These are phyloP conservation scores for Apiospora hydei DNA, from an alignment of 2,329 filamentous ascomycete genomes.

Conservation along the genomic window DNA sequence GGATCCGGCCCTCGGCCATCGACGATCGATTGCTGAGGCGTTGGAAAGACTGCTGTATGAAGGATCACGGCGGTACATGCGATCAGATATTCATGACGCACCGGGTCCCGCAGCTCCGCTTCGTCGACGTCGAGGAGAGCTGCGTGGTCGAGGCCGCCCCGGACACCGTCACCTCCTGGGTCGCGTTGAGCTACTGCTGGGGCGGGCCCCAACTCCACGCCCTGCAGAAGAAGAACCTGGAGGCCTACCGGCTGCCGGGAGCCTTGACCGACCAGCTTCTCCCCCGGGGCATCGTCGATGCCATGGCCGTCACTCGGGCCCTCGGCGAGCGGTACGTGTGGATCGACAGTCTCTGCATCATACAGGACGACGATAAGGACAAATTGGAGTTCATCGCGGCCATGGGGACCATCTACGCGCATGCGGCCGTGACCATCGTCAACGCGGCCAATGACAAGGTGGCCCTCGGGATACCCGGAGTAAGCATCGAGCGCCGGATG, in stretches of 20 bases:
- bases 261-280: constrained; percentile 31
- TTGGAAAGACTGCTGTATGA: constrained; percentile 20
- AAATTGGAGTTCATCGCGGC: neutral
- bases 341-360: constrained; percentile 29
- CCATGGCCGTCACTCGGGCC: constrained; percentile 14
- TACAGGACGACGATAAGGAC: constrained; percentile 26
- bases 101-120: neutral
- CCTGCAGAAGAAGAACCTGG: neutral
- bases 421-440: constrained; percentile 24
- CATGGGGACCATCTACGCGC: constrained; percentile 24
- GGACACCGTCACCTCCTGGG: constrained; percentile 9
- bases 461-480: constrained; percentile 8
- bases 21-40: constrained; percentile 1
- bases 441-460: constrained; percentile 14
- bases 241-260: neutral
- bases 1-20: neutral
- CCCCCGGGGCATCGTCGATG: constrained; percentile 22
- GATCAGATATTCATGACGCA: constrained; percentile 22
- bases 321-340: constrained; percentile 27
- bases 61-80: constrained; percentile 5
- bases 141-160: constrained; percentile 10
- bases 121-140: constrained; percentile 16
- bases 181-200: constrained; percentile 23
- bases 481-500: neutral
- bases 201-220: constrained; percentile 16